These are phyloP conservation scores for Pichia ethanolica DNA, from an alignment of 805 yeast species.

Conservation along the genomic window DNA sequence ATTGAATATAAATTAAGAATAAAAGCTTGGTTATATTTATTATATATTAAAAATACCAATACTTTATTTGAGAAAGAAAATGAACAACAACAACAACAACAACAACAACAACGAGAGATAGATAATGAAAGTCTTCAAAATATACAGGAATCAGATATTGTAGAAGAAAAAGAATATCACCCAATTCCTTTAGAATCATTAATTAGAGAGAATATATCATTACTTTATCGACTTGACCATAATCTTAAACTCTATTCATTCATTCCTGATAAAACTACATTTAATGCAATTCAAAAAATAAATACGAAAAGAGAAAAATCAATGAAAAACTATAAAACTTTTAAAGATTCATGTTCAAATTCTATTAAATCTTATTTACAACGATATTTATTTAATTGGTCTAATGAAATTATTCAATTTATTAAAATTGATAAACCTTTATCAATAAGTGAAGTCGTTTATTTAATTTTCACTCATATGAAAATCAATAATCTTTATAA, in stretches of 20 bases:
- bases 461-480: slow-evolving; percentile 45
- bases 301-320: not conserved
- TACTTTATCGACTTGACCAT: not conserved
- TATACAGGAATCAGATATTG: too few relatives aligned
- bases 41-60: too few relatives aligned
- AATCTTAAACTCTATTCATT: not conserved
- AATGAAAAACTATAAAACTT: not conserved
- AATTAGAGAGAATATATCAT: not conserved
- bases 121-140: too few relatives aligned
- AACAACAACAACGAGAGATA: too few relatives aligned
- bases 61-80: too few relatives aligned
- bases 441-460: slow-evolving; percentile 67
- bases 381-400: not conserved
- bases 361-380: not conserved
- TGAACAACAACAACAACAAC: too few relatives aligned
- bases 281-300: not conserved
- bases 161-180: too few relatives aligned
- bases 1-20: too few relatives aligned
- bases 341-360: not conserved
- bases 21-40: too few relatives aligned
- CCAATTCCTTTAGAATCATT: too few relatives aligned
- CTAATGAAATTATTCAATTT: not conserved
- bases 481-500: too few relatives aligned
- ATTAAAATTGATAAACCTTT: slow-evolving; percentile 24
- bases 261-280: not conserved